Percentiles rank a stretch among this genome's conserved stretches.
These are phyloP conservation scores for Tricladium varicosporioides DNA, from an alignment of 2,329 filamentous ascomycete species.

Conservation along the genomic window DNA sequence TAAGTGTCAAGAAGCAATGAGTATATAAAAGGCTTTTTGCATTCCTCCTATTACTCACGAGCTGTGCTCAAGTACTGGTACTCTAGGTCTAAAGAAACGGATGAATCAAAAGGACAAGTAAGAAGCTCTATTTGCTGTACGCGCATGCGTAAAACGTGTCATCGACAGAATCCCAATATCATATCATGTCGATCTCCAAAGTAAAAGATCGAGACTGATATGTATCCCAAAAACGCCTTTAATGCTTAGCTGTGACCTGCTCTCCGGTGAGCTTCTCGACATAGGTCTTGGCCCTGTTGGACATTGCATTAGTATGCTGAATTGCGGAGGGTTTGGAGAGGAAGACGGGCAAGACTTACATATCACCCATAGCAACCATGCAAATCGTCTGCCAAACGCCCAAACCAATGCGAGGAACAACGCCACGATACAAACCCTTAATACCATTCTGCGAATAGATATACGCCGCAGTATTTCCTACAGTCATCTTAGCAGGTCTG, in stretches of 20 bases:
- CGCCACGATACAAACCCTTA: conserved; percentile 92
- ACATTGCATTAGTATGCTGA: too few species aligned
- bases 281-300: conserved; percentile 60
- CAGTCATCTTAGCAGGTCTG: conserved; percentile 98
- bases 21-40: too few species aligned
- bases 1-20: too few species aligned
- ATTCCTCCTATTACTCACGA: too few species aligned
- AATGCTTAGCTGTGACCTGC: conserved; percentile 65
- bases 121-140: background rate
- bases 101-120: background rate
- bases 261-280: conserved; percentile 67
- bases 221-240: conserved; percentile 38
- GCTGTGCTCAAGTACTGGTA: background rate
- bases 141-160: background rate
- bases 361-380: conserved; percentile 98
- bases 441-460: conserved; percentile 89
- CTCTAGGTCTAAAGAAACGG: background rate
- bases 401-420: conserved; percentile 89
- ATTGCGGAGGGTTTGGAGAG: background rate
- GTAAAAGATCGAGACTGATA: background rate
- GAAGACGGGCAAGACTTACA: conserved; percentile 59
- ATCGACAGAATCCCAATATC: background rate
- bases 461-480: conserved; percentile 80
- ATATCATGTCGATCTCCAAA: background rate
- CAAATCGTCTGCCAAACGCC: conserved; percentile 99